Evolutionary conservation across 1,284 basidiomycete species (phyloP), one percentile per base, ranked within the genome.

Genomic region (Rhodotorula mucilaginosa): DNA sequence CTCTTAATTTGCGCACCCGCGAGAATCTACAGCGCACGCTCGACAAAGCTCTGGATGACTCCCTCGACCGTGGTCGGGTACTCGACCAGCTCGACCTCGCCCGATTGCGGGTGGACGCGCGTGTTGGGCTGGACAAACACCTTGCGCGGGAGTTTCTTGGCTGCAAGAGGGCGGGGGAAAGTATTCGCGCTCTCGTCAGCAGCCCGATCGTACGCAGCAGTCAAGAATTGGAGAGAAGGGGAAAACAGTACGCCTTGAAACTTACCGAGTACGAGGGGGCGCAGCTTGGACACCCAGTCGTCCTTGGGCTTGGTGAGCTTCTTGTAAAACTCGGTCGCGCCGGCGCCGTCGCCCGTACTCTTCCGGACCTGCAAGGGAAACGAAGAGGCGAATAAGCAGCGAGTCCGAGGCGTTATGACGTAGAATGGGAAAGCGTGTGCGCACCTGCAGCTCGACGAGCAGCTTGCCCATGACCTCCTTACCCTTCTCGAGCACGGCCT

Each of bases 81-180:
- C 78, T 92, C 90, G 80, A 87, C 90, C 71, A 93, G 81, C 72
- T 87, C 81, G 47, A 90, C 89, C 19, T 74, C 56, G 61, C 74
- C 61, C 47, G 83, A 88, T 70, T 87, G 81, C 62, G 85, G 84
- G 23, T 16, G 34, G 49, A 69, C 54, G 60, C 92, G 76, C 15
- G 90, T 91, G 78, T 89, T 92, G 12, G 90, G 89, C 80, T 93
- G 76, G 88, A 34, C 88, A 80, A 92, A 90, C 48, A 91, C 85
- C 80, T 91, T 93, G 65, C 91, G 86, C 21, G 91, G 89, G 87
- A 86, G 85, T 82, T 91, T 92, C 84, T 92, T 92, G 4, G 72
- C 72, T 64, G 63, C 39, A 10, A 21, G 39, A 34, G n/a, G 13
- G 21, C 16, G 6, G 21, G 44, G 18, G 16, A 7, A 13, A 39